Base-by-base conservation (phyloP, 1,139 yeast genomes). In the Debaryomycetaceae sp. region DNA sequence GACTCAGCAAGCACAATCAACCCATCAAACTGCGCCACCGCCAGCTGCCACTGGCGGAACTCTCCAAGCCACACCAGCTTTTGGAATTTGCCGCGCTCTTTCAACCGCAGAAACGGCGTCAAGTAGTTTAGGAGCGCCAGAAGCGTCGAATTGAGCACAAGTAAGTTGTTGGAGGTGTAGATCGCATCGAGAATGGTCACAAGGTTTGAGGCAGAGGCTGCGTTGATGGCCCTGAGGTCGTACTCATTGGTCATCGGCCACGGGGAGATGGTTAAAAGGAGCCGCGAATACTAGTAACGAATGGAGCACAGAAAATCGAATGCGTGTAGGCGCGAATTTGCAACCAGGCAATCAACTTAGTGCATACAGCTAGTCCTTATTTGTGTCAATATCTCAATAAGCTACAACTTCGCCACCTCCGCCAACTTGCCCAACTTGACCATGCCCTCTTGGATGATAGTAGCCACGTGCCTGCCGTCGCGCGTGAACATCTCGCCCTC, bases 401-500 rank as follows among this genome's bases (percentile, higher is more conserved):
- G n/a, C 33, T 29, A 42, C 11, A 49, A 34, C 30, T 47, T 49
- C 5, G 51, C 49, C 11, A 32, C 27, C 16, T 29, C 29, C 31
- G 38, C 44, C 16, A 39, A 32, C n/a, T 24, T n/a, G 25, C 39
- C 40, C 24, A 59, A 48, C 30, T 43, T 43, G 6, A 61, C 70
- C 38, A 77, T 58, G 0, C 84, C 89, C 51, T 83, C 89, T 52
- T 83, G 93, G 7, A 78, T 50, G 4, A 80, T 64, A 0, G 82
- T 70, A 2, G 86, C 85, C 3, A 78, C 69, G 36, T 80, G 72
- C 11, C 60, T 61, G 1, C 81, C 79, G 21, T 67, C 62, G 18
- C 45, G 45, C 31, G 68, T 59, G 49, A 61, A 83, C 45, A 81
- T 61, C 37, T 80, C 81, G 8, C 78, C 84, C 41, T 69, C 71